Evolutionary conservation across 139 green algal genomes (phyloP), one percentile per base, ranked within the genome.

Genomic region (Dunaliella primolecta): DNA sequence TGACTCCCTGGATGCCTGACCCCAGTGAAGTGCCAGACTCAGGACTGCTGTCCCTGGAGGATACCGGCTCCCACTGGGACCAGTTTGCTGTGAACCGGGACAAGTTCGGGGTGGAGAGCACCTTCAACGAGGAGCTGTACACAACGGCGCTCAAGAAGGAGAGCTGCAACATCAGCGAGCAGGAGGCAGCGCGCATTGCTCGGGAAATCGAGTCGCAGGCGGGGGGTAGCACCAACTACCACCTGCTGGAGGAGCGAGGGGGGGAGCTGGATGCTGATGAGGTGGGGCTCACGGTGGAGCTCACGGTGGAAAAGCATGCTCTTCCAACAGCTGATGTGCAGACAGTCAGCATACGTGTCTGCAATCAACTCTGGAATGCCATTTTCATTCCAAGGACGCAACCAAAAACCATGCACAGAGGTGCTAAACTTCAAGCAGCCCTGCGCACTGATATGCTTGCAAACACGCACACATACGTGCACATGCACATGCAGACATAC

Each of bases 1-100:
- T 98, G 84, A 88, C 96, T 78, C 84, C 77, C 25, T 98, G 95
- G 95, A 81, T 89, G 71, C 94, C 95, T 2, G 93, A 94, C 2
- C 84, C 86, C 36, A 82, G 80, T 56, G 37, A 83, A n/a, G n/a
- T n/a, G n/a, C n/a, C n/a, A 0, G 87, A 89, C 76, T 27, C 64
- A 0, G 33, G 36, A 2, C 36, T 84, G 36, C 86, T 92, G 74
- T 75, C 31, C n/a, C 81, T 93, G 32, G 91, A 93, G 80, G 36
- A 34, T 24, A 56, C 23, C 23, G 78, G 55, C 78, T 27, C 29
- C 0, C 87, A 83, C 32, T 98, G 96, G 96, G 96, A 98, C 88
- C 96, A 98, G 87, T 98, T 98, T 89, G 93, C 93, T 2, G 89
- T 93, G 27, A 98, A 98, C 87, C 75, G 94, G 80, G 38, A 87